Base-by-base conservation (phyloP, 140 eudicot genomes). In the Oenanthe javanica region DNA sequence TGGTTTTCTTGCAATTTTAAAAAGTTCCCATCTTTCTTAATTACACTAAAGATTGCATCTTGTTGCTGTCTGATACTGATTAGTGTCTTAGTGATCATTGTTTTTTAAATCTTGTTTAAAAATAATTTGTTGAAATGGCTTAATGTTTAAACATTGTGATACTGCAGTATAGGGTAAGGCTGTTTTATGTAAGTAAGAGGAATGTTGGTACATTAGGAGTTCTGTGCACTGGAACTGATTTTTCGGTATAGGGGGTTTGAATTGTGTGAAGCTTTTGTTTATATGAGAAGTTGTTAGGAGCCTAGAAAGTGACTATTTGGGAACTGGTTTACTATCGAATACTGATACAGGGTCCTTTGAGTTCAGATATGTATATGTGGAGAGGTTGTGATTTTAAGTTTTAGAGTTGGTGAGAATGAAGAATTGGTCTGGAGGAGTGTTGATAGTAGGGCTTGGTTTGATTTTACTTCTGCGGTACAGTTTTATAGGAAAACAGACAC, bases 401-500 rank as follows among this genome's bases (percentile, higher is more conserved):
- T 75, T 15, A 76, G 78, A 83, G 82, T 55, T 77, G 51, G 61
- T 77, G 83, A 87, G 85, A 43, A 89, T 90, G 96, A 91, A 93
- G 97, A 93, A 87, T 86, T 91, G 98, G 98, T 84, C 89, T 1
- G 98, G 98, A 25, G 97, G 97, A 31, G 90, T 90, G 67, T 57
- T 93, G 77, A 87, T 93, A 64, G 31, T 87, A 80, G 92, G 86
- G 54, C 92, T 93, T 81, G 91, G 90, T 67, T 86, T 82, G 78
- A 59, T 93, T 79, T 89, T 93, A 81, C 59, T 93, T 59, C 55
- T 91, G 47, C 82, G 96, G 52, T 91, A 93, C 74, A 86, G 86
- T 36, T 90, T 87, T 43, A 72, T 84, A 42, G 90, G 83, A 78
- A 91, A 86, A 82, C 88, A 80, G 57, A 87, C 96, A 19, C 84